Percentiles rank a stretch among this genome's conserved stretches.
Conservation (phyloP, 495 filamentous ascomycete species). For the Penicillium ucsense region DNA sequence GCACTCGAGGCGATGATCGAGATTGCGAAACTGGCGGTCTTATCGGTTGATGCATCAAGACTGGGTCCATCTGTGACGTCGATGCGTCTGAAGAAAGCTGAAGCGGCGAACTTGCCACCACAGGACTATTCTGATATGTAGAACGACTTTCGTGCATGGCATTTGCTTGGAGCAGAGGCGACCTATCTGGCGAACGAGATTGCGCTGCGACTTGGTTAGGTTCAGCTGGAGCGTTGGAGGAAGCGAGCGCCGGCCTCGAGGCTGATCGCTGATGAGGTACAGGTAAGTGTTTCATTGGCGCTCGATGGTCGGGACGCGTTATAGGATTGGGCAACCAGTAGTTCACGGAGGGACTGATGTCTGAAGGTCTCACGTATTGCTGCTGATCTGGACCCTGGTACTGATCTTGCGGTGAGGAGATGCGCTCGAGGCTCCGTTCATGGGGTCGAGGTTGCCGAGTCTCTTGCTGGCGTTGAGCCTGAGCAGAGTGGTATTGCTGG, state of each 20-base stretch:
- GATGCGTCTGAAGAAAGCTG: not conserved
- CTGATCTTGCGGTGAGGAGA: not conserved
- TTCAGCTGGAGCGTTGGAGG: not conserved
- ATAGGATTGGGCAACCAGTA: not conserved
- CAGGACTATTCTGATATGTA: too few relatives aligned
- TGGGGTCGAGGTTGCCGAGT: not conserved
- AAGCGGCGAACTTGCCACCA: too few relatives aligned
- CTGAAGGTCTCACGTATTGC: constrained; percentile 1
- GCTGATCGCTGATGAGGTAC: not conserved
- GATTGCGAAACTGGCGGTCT: not conserved
- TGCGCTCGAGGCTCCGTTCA: too few relatives aligned
- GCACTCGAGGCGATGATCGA: not conserved
- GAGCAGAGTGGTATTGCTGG: not conserved
- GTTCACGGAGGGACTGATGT: not conserved
- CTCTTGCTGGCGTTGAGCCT: not conserved
- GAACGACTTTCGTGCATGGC: too few relatives aligned
- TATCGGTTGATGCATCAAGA: not conserved
- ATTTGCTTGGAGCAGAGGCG: not conserved
- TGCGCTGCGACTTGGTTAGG: not conserved
- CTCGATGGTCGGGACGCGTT: not conserved
- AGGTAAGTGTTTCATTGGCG: not conserved
- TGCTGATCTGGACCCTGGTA: not conserved
- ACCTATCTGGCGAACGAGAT: not conserved
- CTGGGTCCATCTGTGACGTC: not conserved
- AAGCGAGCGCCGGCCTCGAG: not conserved